Conservation (phyloP, 441 rosid genomes). For the Melastoma candidum region DNA sequence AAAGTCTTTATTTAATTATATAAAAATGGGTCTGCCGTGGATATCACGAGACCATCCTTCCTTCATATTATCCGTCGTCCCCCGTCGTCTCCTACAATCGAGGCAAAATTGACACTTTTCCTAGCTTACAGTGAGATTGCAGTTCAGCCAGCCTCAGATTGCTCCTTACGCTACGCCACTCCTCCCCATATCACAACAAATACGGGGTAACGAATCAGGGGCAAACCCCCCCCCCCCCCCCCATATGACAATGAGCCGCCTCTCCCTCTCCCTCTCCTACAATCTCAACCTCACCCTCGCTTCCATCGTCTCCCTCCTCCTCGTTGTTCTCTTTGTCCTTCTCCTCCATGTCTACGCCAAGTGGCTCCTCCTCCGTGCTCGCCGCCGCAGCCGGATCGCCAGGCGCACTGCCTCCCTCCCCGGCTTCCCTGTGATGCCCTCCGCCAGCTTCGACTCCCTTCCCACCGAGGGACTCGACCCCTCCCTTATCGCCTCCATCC, state of each 20-base stretch:
- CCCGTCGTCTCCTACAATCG: too few species aligned
- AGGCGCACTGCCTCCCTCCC: constrained; percentile 20
- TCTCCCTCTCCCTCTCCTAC: constrained; percentile 33
- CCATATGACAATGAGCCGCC: too few species aligned
- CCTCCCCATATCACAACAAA: too few species aligned
- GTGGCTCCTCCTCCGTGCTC: constrained; percentile 42
- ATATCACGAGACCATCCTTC: constrained; percentile 47
- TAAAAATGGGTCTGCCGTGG: constrained; percentile 30
- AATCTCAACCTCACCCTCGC: constrained; percentile 59
- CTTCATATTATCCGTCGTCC: constrained; percentile 20
- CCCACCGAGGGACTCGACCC: constrained; percentile 50
- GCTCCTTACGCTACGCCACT: too few species aligned
- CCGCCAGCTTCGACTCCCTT: constrained; percentile 14
- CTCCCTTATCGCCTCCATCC: constrained; percentile 52
- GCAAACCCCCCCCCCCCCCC: too few species aligned
- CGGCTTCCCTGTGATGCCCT: constrained; percentile 9
- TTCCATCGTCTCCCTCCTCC: constrained; percentile 52
- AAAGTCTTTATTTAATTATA: too few species aligned
- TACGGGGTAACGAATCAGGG: too few species aligned
- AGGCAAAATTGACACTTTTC: too few species aligned
- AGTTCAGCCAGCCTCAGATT: too few species aligned
- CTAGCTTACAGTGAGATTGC: too few species aligned
- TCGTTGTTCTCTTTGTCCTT: constrained; percentile 64
- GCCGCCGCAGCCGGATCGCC: constrained; percentile 16
- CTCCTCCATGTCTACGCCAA: constrained; percentile 80